These are phyloP conservation scores for Penicillium decumbens DNA, from an alignment of 2,329 filamentous ascomycete genomes.

Conservation along the genomic window DNA sequence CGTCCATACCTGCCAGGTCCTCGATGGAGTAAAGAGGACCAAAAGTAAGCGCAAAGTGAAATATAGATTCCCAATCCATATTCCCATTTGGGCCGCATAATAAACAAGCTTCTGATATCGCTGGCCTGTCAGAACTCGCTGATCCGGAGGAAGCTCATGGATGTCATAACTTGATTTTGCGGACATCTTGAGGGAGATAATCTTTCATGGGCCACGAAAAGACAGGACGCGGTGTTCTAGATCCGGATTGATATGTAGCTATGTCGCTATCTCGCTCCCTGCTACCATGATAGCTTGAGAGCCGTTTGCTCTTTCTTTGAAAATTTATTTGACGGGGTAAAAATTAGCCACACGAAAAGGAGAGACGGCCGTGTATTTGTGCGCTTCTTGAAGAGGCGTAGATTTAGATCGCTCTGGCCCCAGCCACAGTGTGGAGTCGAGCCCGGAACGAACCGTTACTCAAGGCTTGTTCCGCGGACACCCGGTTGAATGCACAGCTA, in stretches of 20 bases:
- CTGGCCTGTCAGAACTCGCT: conserved; percentile 11
- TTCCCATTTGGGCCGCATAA: conserved; percentile 14
- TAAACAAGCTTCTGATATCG: conserved; percentile 18
- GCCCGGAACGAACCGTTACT: conserved; percentile 11
- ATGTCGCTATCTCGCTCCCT: not conserved
- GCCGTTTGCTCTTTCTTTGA: not conserved
- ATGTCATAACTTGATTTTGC: conserved; percentile 12
- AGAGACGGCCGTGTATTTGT: conserved; percentile 7
- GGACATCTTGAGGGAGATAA: conserved; percentile 3
- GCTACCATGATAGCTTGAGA: not conserved
- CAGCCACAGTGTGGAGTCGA: conserved; percentile 13
- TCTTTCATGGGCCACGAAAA: not conserved
- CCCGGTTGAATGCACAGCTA: not conserved
- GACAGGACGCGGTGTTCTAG: not conserved
- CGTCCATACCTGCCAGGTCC: conserved; percentile 26
- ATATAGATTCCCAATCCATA: conserved; percentile 20
- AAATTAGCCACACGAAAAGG: conserved; percentile 6
- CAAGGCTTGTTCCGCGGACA: conserved; percentile 5
- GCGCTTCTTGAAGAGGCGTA: conserved; percentile 10
- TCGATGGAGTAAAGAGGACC: conserved; percentile 3
- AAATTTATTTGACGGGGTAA: not conserved
- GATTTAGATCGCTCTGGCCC: conserved; percentile 10
- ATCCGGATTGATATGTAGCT: not conserved
- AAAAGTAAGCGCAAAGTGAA: conserved; percentile 18
- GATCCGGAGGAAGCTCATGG: conserved; percentile 20